A percentile compares a stretch with the other conserved stretches of the same genome.
Conservation (phyloP, 2,329 filamentous ascomycete species). For the Exophiala alcalophila region DNA sequence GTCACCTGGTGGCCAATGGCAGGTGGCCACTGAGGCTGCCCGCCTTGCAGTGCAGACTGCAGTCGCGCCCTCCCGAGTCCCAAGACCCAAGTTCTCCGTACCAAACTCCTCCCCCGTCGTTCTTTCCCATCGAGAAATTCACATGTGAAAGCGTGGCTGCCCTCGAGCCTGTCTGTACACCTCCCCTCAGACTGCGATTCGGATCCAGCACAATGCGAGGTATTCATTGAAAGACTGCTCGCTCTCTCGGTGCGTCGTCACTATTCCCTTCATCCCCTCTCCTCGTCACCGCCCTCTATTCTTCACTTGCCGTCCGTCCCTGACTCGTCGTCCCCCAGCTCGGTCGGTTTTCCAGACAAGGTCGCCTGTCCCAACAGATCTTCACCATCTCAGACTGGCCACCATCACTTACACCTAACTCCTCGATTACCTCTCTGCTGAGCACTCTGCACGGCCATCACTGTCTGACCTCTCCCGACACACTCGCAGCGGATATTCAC, state of each 20-base stretch:
- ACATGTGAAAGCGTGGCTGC: constrained; percentile 17
- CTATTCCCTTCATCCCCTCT: background rate
- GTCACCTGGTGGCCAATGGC: too few species aligned
- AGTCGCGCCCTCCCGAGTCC: background rate
- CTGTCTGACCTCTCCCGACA: background rate
- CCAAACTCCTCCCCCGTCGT: too few species aligned
- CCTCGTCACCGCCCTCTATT: background rate
- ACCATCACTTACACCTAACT: constrained; percentile 4
- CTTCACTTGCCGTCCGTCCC: constrained; percentile 3
- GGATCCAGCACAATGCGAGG: background rate
- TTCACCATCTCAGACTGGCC: constrained; percentile 1
- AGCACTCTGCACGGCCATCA: constrained; percentile 1
- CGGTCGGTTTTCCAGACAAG: constrained; percentile 11
- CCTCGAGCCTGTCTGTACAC: constrained; percentile 1
- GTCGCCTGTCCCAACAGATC: constrained; percentile 24
- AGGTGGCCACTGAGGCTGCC: too few species aligned
- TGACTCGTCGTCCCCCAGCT: constrained; percentile 11
- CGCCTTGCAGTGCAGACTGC: too few species aligned
- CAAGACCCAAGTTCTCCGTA: constrained; percentile 1
- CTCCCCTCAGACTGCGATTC: background rate
- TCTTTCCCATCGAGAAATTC: constrained; percentile 11
- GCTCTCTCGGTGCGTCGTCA: background rate
- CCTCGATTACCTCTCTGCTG: constrained; percentile 1
- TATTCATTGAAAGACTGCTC: too few species aligned
- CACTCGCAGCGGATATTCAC: background rate